Percentiles rank a stretch among this genome's conserved stretches.
Evolutionary conservation across 192 early-diverging fungal genomes (phyloP).

Genomic region (Obelidium mucronatum): DNA sequence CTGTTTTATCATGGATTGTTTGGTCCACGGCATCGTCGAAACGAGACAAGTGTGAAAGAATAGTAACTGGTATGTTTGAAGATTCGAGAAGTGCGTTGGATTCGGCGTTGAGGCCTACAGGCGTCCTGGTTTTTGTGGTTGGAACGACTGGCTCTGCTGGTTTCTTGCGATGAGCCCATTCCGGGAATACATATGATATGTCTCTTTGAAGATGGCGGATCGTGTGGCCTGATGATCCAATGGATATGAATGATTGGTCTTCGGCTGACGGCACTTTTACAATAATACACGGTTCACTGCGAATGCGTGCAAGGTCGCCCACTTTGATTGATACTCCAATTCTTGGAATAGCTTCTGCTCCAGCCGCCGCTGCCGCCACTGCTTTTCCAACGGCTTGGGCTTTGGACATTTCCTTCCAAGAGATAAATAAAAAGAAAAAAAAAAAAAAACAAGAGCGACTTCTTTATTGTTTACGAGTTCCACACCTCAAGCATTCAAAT

Average conservation of each 20-base stretch:
- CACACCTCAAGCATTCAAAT: slow-evolving; percentile 69
- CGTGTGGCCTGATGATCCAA: slow-evolving; percentile 10
- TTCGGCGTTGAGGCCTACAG: slow-evolving; percentile 29
- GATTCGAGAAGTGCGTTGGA: slow-evolving; percentile 16
- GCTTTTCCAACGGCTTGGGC: background rate
- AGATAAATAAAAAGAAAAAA: slow-evolving; percentile 5
- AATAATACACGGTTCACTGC: slow-evolving; percentile 26
- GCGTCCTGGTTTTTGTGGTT: background rate
- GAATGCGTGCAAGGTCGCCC: slow-evolving; percentile 52
- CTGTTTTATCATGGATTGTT: slow-evolving; percentile 13
- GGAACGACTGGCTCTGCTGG: background rate
- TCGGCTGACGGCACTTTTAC: background rate
- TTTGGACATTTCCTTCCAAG: background rate
- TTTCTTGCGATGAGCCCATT: slow-evolving; percentile 9
- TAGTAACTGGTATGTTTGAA: slow-evolving; percentile 23
- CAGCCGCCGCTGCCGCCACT: background rate
- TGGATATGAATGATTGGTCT: slow-evolving; percentile 8
- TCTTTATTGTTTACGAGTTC: slow-evolving; percentile 42
- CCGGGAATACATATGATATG: background rate
- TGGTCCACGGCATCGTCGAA: slow-evolving; percentile 38
- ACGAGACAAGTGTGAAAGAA: slow-evolving; percentile 38
- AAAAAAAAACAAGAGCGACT: background rate
- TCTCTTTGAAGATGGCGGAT: slow-evolving; percentile 9
- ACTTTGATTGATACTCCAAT: slow-evolving; percentile 15
- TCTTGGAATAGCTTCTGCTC: no score